These are phyloP conservation scores for Mycena venus DNA, from an alignment of 768 basidiomycete species.

Conservation along the genomic window DNA sequence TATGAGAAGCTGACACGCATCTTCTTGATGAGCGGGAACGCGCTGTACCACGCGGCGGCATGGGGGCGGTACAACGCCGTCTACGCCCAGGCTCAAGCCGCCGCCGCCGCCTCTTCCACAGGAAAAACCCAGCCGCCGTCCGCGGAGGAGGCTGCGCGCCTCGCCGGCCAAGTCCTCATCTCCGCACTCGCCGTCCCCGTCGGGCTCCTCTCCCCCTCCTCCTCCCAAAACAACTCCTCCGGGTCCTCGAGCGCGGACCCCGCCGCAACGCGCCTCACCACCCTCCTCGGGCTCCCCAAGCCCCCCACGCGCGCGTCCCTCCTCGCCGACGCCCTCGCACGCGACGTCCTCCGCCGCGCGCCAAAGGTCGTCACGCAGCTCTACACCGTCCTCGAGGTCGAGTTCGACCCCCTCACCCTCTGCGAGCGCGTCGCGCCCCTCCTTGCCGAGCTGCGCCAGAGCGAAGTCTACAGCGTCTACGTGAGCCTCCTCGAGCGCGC, in stretches of 20 bases:
- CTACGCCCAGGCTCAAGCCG: too few species aligned
- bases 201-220: conserved; percentile 55
- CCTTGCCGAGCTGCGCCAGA: conserved; percentile 69
- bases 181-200: conserved; percentile 95
- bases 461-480: conserved; percentile 81
- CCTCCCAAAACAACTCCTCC: too few species aligned
- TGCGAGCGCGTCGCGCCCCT: conserved; percentile 85
- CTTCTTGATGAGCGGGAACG: conserved; percentile 95
- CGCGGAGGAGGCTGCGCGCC: conserved; percentile 76
- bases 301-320: conserved; percentile 91
- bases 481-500: conserved; percentile 92
- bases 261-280: conserved; percentile 77
- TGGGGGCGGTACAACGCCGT: conserved; percentile 90
- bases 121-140: conserved; percentile 76
- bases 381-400: conserved; percentile 91
- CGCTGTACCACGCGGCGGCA: conserved; percentile 96
- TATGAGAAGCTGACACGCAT: conserved; percentile 98
- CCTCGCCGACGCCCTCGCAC: conserved; percentile 87
- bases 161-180: conserved; percentile 93
- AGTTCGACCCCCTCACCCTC: conserved; percentile 92
- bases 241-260: conserved; percentile 47
- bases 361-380: conserved; percentile 81
- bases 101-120: too few species aligned
- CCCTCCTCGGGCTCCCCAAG: conserved; percentile 85
- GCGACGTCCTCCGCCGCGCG: conserved; percentile 86